Percentiles rank a stretch among this genome's conserved stretches.
Evolutionary conservation across 257 asterid genomes (phyloP).

Genomic region (Nicotiana tomentosiformis): DNA sequence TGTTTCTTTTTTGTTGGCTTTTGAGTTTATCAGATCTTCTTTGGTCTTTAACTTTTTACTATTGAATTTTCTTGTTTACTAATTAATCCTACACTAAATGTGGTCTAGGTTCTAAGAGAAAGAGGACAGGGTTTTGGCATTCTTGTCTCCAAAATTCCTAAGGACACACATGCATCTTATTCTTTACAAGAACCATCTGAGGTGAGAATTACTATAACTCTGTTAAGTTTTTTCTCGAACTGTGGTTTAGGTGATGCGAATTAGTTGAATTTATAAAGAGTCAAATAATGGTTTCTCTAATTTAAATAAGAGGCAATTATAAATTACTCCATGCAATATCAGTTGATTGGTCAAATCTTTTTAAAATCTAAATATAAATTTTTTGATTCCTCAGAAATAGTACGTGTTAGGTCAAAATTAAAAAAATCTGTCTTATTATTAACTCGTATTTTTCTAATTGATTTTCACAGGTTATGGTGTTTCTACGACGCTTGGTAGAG

Average conservation of each 20-base stretch:
- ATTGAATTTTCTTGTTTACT: neutral
- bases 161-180: conserved; percentile 76
- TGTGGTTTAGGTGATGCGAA: too few relatives aligned
- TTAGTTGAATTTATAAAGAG: neutral
- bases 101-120: conserved; percentile 53
- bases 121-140: conserved; percentile 90
- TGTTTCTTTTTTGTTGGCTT: neutral
- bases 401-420: too few relatives aligned
- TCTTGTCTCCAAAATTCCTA: conserved; percentile 76
- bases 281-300: neutral
- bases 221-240: too few relatives aligned
- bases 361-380: too few relatives aligned
- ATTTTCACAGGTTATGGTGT: conserved; percentile 57
- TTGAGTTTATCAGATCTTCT: neutral
- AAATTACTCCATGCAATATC: neutral
- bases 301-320: neutral
- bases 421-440: too few relatives aligned
- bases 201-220: conserved; percentile 24
- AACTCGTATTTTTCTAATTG: neutral
- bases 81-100: neutral
- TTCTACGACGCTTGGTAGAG: conserved; percentile 60
- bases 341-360: neutral
- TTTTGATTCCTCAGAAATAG: too few relatives aligned
- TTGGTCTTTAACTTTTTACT: neutral
- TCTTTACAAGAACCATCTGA: conserved; percentile 87